A percentile compares a stretch with the other conserved stretches of the same genome.
phyloP scores from a whole-genome alignment of 2,329 filamentous ascomycete species.

The Colletotrichum horii region DNA sequence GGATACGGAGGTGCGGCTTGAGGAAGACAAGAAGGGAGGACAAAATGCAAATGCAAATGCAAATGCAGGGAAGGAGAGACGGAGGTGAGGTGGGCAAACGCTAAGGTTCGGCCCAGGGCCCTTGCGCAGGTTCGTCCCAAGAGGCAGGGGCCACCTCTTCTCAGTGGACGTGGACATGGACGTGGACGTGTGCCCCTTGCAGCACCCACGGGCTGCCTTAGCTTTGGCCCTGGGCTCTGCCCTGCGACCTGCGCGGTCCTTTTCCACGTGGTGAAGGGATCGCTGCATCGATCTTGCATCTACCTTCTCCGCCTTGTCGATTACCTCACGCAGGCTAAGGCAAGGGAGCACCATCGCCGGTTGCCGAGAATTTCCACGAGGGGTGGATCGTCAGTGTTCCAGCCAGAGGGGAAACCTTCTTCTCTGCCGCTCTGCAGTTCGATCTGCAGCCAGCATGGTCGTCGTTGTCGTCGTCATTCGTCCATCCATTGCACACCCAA shows the following conservation, averaged over 20 bases:
- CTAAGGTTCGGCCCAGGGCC: background rate
- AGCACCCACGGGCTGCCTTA: background rate
- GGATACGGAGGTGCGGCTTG: background rate
- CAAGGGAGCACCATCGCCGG: background rate
- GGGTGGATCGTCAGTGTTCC: background rate
- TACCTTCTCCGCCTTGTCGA: background rate
- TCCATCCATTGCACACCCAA: background rate
- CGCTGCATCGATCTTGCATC: background rate
- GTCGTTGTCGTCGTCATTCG: background rate
- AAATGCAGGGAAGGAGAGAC: background rate
- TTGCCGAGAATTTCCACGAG: background rate
- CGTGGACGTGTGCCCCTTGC: background rate
- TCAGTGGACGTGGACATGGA: background rate
- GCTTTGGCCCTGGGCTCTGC: background rate
- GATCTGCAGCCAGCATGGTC: background rate
- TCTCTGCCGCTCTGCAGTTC: background rate
- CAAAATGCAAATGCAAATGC: background rate
- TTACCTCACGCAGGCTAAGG: background rate
- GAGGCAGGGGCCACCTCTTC: background rate
- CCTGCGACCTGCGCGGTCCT: background rate
- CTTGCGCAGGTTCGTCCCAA: background rate
- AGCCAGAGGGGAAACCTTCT: background rate
- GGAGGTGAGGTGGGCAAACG: background rate
- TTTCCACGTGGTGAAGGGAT: conserved; percentile 1
- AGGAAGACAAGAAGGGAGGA: background rate